A percentile compares a stretch with the other conserved stretches of the same genome.
Conservation (phyloP, 805 yeast genomes). For the Zygotorulaspora sp. region DNA sequence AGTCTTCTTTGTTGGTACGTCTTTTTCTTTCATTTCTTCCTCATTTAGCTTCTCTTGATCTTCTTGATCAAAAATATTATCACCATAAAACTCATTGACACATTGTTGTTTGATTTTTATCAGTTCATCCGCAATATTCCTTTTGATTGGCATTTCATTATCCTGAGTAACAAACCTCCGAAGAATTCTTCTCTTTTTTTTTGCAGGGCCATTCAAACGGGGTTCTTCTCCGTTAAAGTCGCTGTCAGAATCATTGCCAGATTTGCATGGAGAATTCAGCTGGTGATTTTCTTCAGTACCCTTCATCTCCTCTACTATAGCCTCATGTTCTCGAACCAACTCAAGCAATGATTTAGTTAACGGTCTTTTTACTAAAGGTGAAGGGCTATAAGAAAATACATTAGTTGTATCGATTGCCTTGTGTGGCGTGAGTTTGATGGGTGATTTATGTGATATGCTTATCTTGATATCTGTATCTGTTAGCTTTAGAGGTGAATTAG, state of each 20-base stretch:
- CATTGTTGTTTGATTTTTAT: constrained; percentile 25
- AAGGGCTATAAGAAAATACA: constrained; percentile 22
- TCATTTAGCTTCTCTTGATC: constrained; percentile 13
- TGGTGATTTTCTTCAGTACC: constrained; percentile 17
- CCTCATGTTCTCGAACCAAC: constrained; percentile 32
- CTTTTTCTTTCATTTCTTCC: constrained; percentile 24
- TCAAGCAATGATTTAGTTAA: constrained; percentile 25
- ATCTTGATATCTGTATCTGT: constrained; percentile 36
- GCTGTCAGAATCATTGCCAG: constrained; percentile 7
- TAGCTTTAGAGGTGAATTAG: constrained; percentile 31
- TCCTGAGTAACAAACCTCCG: constrained; percentile 11
- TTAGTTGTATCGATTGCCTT: constrained; percentile 4
- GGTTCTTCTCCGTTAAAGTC: constrained; percentile 8
- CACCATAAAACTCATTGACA: constrained; percentile 17
- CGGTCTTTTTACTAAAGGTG: constrained; percentile 31
- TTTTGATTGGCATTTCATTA: constrained; percentile 7
- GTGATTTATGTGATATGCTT: constrained; percentile 23
- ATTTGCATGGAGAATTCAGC: constrained; percentile 3
- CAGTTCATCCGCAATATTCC: constrained; percentile 25
- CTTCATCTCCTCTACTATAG: constrained; percentile 25
- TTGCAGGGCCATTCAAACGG: constrained; percentile 4
- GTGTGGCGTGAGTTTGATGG: constrained; percentile 15
- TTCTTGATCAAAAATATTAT: constrained; percentile 11
- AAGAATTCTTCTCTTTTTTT: constrained; percentile 16
- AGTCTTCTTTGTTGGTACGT: constrained; percentile 8